phyloP scores from a whole-genome alignment of 1,284 basidiomycete genomes.

The Wallemia ichthyophaga region DNA sequence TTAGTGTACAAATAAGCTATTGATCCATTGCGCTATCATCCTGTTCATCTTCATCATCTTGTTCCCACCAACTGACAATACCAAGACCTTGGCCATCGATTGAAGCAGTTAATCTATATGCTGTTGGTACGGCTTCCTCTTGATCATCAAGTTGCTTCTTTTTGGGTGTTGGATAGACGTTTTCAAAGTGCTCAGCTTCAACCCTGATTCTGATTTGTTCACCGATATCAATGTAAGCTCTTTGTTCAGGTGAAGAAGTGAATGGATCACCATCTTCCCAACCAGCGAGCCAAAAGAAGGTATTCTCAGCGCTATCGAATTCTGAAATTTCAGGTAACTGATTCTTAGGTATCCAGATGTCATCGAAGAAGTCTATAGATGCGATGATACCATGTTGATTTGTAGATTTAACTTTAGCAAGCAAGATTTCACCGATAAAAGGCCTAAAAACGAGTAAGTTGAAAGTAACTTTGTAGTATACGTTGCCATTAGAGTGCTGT shows the following conservation, averaged over 20 bases:
- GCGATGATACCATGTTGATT: background rate
- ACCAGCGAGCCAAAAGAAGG: background rate
- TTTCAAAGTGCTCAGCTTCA: background rate
- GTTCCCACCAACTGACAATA: background rate
- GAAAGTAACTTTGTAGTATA: background rate
- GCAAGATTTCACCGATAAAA: background rate
- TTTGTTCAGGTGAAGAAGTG: background rate
- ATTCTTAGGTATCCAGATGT: background rate
- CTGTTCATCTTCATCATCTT: background rate
- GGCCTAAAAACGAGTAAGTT: background rate
- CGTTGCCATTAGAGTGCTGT: background rate
- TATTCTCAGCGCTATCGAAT: background rate
- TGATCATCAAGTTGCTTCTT: background rate
- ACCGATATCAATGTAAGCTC: background rate
- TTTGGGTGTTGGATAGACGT: background rate
- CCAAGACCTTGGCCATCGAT: background rate
- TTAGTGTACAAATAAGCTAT: too few species aligned
- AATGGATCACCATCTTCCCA: background rate
- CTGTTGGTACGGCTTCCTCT: background rate
- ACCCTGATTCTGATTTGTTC: background rate
- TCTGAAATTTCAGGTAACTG: background rate
- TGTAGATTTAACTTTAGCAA: background rate
- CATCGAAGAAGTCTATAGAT: background rate
- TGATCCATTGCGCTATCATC: background rate
- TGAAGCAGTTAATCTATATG: background rate